A percentile compares a stretch with the other conserved stretches of the same genome.
Conservation (phyloP, 768 basidiomycete species). For the Mycena indigotica region DNA sequence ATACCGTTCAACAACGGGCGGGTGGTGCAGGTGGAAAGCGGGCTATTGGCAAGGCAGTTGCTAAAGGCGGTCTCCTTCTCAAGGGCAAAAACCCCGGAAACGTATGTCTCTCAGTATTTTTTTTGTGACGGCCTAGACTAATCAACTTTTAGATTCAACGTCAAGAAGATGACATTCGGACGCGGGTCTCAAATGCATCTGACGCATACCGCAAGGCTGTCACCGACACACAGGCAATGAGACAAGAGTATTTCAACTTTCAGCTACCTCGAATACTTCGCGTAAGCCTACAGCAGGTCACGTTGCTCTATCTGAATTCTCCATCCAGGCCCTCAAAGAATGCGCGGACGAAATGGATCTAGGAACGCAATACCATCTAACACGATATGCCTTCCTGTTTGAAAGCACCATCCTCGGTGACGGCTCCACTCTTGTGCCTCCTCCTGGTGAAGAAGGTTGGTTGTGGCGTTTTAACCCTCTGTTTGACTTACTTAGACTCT, state of each 20-base stretch:
- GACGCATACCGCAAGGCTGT: slow-evolving; percentile 91
- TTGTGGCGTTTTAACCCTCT: not conserved
- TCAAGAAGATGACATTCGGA: slow-evolving; percentile 93
- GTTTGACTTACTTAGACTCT: not conserved
- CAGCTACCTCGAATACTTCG: slow-evolving; percentile 92
- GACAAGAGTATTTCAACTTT: slow-evolving; percentile 98
- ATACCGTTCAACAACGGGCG: slow-evolving; percentile 63
- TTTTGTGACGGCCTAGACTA: slow-evolving; percentile 10
- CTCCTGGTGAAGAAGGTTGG: slow-evolving; percentile 66
- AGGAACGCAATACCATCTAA: slow-evolving; percentile 96
- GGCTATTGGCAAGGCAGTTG: slow-evolving; percentile 87
- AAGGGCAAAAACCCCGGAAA: slow-evolving; percentile 94
- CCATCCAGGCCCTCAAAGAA: slow-evolving; percentile 80
- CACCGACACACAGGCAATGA: slow-evolving; percentile 82
- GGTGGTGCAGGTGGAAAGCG: slow-evolving; percentile 73
- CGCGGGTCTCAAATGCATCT: slow-evolving; percentile 80
- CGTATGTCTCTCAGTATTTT: slow-evolving; percentile 41
- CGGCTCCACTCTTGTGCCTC: slow-evolving; percentile 78
- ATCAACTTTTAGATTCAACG: slow-evolving; percentile 64
- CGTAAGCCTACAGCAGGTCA: slow-evolving; percentile 46
- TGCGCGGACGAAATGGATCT: slow-evolving; percentile 95
- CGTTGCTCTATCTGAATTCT: slow-evolving; percentile 4
- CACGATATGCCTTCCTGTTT: slow-evolving; percentile 91
- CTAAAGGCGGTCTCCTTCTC: slow-evolving; percentile 84
- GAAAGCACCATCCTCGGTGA: slow-evolving; percentile 90